Evolutionary conservation across 352 stramenopile species (phyloP).

Genomic region (Phytophthora sp.): DNA sequence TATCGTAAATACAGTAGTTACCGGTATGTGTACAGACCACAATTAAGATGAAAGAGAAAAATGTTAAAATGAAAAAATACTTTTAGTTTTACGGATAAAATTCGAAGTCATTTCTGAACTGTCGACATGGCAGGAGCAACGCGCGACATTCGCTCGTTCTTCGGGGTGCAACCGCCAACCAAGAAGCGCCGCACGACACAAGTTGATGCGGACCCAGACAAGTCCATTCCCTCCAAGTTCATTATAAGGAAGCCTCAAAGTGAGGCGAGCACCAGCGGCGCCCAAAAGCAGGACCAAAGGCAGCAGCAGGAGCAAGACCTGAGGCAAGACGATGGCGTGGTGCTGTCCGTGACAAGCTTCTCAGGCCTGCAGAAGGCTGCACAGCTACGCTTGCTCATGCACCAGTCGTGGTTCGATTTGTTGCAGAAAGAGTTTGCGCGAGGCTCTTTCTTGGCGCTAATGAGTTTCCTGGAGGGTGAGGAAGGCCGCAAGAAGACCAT

Average conservation of each 20-base stretch:
- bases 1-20: too few relatives aligned
- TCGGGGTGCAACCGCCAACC: slow-evolving; percentile 35
- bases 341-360: slow-evolving; percentile 39
- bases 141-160: slow-evolving; percentile 73
- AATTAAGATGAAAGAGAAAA: too few relatives aligned
- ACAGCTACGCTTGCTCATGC: slow-evolving; percentile 52
- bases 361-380: slow-evolving; percentile 30
- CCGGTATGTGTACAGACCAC: too few relatives aligned
- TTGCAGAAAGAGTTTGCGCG: slow-evolving; percentile 57
- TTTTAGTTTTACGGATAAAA: too few relatives aligned
- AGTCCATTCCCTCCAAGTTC: neutral
- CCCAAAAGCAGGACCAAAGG: neutral
- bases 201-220: neutral
- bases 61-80: too few relatives aligned
- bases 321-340: neutral
- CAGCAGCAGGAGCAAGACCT: slow-evolving; percentile 7
- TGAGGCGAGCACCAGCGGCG: neutral
- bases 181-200: slow-evolving; percentile 38
- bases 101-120: too few relatives aligned
- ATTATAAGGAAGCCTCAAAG: neutral
- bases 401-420: slow-evolving; percentile 63
- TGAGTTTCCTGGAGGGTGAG: slow-evolving; percentile 56
- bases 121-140: slow-evolving; percentile 25
- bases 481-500: slow-evolving; percentile 77
- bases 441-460: slow-evolving; percentile 55